These are phyloP conservation scores for Chenopodium album DNA, from an alignment of 148 eudicot genomes.

Conservation along the genomic window DNA sequence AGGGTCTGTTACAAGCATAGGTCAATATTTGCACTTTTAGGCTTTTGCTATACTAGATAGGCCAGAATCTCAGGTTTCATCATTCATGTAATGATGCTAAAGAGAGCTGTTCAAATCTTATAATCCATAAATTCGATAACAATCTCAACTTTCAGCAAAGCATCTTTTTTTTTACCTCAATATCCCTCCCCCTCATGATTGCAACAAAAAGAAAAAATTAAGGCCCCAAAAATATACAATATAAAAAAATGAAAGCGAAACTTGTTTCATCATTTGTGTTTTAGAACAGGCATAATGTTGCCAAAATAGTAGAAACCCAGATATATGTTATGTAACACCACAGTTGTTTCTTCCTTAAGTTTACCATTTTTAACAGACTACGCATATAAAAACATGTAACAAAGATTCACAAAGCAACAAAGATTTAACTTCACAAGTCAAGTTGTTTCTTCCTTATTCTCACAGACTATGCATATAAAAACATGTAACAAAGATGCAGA, in stretches of 20 bases:
- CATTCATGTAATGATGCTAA: not conserved
- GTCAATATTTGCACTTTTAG: not conserved
- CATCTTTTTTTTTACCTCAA: not conserved
- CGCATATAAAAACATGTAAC: not conserved
- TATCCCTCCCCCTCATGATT: too few relatives aligned
- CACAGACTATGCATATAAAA: not conserved
- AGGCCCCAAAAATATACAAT: not conserved
- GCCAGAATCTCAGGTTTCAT: too few relatives aligned
- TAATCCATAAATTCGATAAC: not conserved
- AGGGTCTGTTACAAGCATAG: not conserved
- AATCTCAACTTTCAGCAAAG: too few relatives aligned
- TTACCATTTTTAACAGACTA: not conserved
- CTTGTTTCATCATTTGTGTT: not conserved
- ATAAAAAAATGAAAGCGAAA: too few relatives aligned
- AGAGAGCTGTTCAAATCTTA: not conserved
- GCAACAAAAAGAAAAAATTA: too few relatives aligned
- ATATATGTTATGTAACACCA: not conserved
- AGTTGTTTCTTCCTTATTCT: not conserved
- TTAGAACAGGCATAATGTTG: not conserved
- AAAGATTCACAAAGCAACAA: not conserved
- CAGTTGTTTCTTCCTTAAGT: not conserved
- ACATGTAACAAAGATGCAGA: not conserved
- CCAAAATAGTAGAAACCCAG: not conserved
- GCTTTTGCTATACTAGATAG: too few relatives aligned
- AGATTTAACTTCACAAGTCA: not conserved